These are phyloP conservation scores for Beta corolliflora DNA, from an alignment of 179 eudicot genomes.

Conservation along the genomic window DNA sequence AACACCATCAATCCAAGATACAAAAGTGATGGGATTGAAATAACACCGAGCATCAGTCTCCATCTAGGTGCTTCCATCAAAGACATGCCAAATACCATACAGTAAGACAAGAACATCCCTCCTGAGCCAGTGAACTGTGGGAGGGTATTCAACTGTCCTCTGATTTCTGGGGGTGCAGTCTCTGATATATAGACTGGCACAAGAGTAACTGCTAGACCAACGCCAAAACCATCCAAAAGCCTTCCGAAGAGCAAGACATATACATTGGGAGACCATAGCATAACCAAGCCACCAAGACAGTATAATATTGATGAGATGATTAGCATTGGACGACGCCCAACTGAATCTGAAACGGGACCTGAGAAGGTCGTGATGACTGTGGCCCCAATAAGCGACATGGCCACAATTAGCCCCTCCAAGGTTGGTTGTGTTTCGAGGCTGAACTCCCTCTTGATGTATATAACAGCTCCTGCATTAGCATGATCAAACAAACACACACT, in stretches of 20 bases:
- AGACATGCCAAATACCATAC: conserved; percentile 54
- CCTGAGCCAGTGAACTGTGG: conserved; percentile 57
- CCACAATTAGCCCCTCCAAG: conserved; percentile 48
- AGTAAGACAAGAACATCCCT: conserved; percentile 54
- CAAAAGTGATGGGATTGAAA: conserved; percentile 41
- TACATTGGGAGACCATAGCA: conserved; percentile 59
- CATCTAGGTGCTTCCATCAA: conserved; percentile 45
- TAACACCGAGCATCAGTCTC: conserved; percentile 54
- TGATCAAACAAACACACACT: neutral
- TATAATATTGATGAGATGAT: conserved; percentile 42
- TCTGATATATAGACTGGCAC: conserved; percentile 50
- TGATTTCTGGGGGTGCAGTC: conserved; percentile 47
- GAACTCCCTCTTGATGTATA: conserved; percentile 54
- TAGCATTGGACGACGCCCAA: conserved; percentile 50
- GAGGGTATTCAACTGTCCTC: conserved; percentile 51
- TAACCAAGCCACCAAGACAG: conserved; percentile 42
- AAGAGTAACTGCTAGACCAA: conserved; percentile 53
- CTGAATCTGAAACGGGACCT: conserved; percentile 42
- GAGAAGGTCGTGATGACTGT: conserved; percentile 50
- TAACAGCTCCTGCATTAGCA: conserved; percentile 43
- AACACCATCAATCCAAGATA: conserved; percentile 41
- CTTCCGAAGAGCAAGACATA: conserved; percentile 42
- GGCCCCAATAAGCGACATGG: conserved; percentile 54
- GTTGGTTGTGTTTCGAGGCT: conserved; percentile 43
- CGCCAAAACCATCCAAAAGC: conserved; percentile 49